Evolutionary conservation across 2,329 filamentous ascomycete species (phyloP), one percentile per base, ranked within the genome.

Genomic region (Fonsecaea pedrosoi): DNA sequence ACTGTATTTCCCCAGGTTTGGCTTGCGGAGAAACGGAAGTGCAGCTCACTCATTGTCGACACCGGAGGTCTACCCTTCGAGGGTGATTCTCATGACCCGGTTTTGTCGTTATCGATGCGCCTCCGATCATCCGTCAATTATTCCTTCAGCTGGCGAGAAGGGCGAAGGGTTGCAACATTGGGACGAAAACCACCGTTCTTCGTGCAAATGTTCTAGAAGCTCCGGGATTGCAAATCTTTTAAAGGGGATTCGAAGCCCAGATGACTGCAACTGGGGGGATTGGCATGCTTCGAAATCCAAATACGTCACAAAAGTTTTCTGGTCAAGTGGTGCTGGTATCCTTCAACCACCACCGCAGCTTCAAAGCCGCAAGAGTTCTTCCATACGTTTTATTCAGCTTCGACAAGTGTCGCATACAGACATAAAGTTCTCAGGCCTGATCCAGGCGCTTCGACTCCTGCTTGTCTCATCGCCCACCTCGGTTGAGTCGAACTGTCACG

Each of bases 21-120:
- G 61, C 38, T 50, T 65, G 62, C 66, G 66, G 66, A 68, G 66
- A 65, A 65, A 68, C 55, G 66, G 66, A 68, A 68, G 66, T n/a
- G 35, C 60, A 62, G 60, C 48, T 54, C 59, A 48, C 18, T 35
- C 38, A 9, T n/a, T 21, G 25, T 48, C 32, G 50, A 54, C 45
- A 21, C 40, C 40, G 7, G 15, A 45, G 40, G n/a, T 6, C 5
- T 5, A 4, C 40, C 40, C 9, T n/a, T 7, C 40, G 15, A 7
- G 18, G 25, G 40, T 34, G 21, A 48, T 54, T 21, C 15, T 50
- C 53, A 55, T 55, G 48, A 48, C 40, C 21, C 53, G 32, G 35
- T 30, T 18, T 59, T 12, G 5, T 50, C n/a, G 54, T 53, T 60
- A n/a, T 50, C 42, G n/a, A 37, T 18, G 21, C 25, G 10, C 37